Conservation (phyloP, 768 basidiomycete genomes). For the Boletus barrowsii region DNA sequence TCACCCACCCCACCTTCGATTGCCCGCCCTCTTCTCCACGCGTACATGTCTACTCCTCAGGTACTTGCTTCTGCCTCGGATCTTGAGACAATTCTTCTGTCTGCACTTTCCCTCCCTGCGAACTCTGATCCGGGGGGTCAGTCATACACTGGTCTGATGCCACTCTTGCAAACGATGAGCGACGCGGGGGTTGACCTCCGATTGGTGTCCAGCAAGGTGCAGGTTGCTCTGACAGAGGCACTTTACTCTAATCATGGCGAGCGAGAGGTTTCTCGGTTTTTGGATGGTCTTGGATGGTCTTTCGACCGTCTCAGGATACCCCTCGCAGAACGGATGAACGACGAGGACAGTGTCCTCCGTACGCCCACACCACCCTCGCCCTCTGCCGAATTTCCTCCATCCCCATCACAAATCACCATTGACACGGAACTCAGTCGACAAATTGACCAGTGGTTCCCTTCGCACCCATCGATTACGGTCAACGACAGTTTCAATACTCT, state of each 20-base stretch:
- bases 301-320: constrained; percentile 22
- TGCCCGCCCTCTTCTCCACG: constrained; percentile 40
- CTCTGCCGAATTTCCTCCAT: constrained; percentile 11
- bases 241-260: constrained; percentile 21
- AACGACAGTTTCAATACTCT: constrained; percentile 49
- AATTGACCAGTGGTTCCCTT: constrained; percentile 34
- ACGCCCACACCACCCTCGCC: constrained; percentile 10
- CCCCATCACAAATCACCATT: constrained; percentile 14
- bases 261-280: constrained; percentile 23
- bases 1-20: constrained; percentile 34
- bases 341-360: constrained; percentile 1
- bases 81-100: constrained; percentile 44
- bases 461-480: constrained; percentile 28
- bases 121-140: constrained; percentile 13
- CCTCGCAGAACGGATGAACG: constrained; percentile 15
- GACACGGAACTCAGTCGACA: constrained; percentile 27
- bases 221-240: constrained; percentile 19
- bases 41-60: constrained; percentile 41
- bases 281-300: constrained; percentile 16
- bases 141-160: constrained; percentile 39
- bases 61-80: constrained; percentile 37
- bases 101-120: constrained; percentile 33
- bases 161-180: constrained; percentile 43
- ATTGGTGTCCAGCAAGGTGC: constrained; percentile 18
- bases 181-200: constrained; percentile 30